phyloP scores from a whole-genome alignment of 2,329 filamentous ascomycete species.

The Graphium sp. region DNA sequence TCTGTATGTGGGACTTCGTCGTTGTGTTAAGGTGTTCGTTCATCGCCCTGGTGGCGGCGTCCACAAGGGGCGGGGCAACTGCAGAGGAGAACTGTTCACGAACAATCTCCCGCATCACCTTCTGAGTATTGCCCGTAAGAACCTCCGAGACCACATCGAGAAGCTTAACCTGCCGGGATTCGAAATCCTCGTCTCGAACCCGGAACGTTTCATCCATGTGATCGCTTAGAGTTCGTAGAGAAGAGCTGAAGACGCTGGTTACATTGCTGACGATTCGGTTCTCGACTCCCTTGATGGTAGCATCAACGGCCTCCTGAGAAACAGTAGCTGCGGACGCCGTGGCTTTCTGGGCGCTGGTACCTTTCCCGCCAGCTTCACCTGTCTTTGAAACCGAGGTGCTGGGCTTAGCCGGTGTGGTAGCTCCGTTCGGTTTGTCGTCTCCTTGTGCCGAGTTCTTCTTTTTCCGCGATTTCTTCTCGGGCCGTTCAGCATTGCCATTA shows the following conservation, averaged over 20 bases:
- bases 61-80: slow-evolving; percentile 59
- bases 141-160: slow-evolving; percentile 42
- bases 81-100: slow-evolving; percentile 56
- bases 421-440: slow-evolving; percentile 28
- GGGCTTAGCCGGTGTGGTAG: slow-evolving; percentile 13
- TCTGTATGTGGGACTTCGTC: slow-evolving; percentile 45
- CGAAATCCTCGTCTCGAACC: slow-evolving; percentile 31
- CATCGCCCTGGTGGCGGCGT: slow-evolving; percentile 49
- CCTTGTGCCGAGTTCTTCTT: slow-evolving; percentile 41
- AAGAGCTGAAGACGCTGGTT: slow-evolving; percentile 27
- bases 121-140: slow-evolving; percentile 46
- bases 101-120: slow-evolving; percentile 62
- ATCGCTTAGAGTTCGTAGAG: slow-evolving; percentile 43
- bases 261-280: slow-evolving; percentile 29
- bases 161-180: slow-evolving; percentile 33
- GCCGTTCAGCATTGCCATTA: slow-evolving; percentile 28
- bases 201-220: slow-evolving; percentile 48
- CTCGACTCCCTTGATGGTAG: slow-evolving; percentile 36
- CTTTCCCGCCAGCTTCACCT: slow-evolving; percentile 2
- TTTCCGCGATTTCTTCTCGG: slow-evolving; percentile 43
- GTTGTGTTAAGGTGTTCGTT: slow-evolving; percentile 58
- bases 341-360: slow-evolving; percentile 8
- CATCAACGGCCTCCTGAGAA: slow-evolving; percentile 30
- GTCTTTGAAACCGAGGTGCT: slow-evolving; percentile 16
- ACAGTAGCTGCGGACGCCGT: slow-evolving; percentile 10